Evolutionary conservation across 352 stramenopile species (phyloP).

Genomic region (Phytophthora pistaciae): DNA sequence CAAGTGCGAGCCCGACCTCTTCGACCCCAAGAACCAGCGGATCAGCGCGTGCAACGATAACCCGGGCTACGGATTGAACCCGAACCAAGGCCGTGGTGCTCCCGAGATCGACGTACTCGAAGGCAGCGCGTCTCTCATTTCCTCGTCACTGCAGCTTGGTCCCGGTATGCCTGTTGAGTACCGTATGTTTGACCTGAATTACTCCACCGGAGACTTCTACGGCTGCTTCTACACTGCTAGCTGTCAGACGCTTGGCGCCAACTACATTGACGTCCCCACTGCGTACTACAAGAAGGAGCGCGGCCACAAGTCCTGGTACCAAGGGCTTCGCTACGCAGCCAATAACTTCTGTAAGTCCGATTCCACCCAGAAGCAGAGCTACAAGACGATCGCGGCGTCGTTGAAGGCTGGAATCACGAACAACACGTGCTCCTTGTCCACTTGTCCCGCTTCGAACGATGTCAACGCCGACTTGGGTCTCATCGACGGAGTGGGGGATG

Average conservation of each 20-base stretch:
- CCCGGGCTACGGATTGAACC: slow-evolving; percentile 92
- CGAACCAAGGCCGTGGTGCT: slow-evolving; percentile 81
- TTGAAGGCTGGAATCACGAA: slow-evolving; percentile 45
- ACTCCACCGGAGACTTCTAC: slow-evolving; percentile 21
- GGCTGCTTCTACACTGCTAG: slow-evolving; percentile 45
- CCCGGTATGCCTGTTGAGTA: slow-evolving; percentile 72
- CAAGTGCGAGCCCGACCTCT: slow-evolving; percentile 73
- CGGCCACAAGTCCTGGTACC: slow-evolving; percentile 62
- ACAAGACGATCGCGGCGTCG: slow-evolving; percentile 33
- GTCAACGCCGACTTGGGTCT: slow-evolving; percentile 49
- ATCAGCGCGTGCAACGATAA: slow-evolving; percentile 85
- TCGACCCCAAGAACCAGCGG: slow-evolving; percentile 45
- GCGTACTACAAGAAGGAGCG: slow-evolving; percentile 46
- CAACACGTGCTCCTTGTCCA: slow-evolving; percentile 44
- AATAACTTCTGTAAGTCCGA: slow-evolving; percentile 50
- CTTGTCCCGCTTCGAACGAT: slow-evolving; percentile 52
- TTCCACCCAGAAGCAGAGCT: slow-evolving; percentile 35
- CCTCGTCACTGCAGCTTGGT: slow-evolving; percentile 89
- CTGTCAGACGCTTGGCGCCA: slow-evolving; percentile 53
- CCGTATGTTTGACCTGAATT: slow-evolving; percentile 51
- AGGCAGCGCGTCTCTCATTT: slow-evolving; percentile 83
- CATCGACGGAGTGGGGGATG: slow-evolving; percentile 34
- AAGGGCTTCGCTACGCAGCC: slow-evolving; percentile 60
- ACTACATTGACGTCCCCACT: slow-evolving; percentile 54
- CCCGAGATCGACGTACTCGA: slow-evolving; percentile 96